Evolutionary conservation across 2,329 filamentous ascomycete genomes (phyloP).

Genomic region (Exophiala viscosa): DNA sequence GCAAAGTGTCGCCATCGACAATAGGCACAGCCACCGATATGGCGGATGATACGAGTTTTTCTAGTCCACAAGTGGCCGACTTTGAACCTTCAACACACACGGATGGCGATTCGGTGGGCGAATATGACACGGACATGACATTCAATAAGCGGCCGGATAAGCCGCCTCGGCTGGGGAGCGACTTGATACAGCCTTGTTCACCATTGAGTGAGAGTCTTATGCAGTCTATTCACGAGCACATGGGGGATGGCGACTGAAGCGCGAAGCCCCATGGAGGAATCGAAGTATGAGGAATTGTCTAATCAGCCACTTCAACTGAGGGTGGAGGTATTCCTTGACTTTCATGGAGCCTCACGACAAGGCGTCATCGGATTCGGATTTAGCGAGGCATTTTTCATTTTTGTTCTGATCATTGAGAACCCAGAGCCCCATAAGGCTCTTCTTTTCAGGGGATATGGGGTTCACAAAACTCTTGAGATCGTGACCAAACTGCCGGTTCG

Average conservation of each 20-base stretch:
- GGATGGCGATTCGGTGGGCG: background rate
- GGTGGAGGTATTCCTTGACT: too few relatives aligned
- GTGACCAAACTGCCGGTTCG: too few relatives aligned
- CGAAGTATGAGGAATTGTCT: background rate
- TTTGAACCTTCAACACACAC: constrained; percentile 4
- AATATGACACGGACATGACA: background rate
- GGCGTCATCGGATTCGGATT: too few relatives aligned
- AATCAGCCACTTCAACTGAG: background rate
- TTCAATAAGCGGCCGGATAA: constrained; percentile 6
- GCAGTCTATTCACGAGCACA: constrained; percentile 12
- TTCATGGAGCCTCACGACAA: too few relatives aligned
- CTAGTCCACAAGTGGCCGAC: constrained; percentile 12
- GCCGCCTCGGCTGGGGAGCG: constrained; percentile 25
- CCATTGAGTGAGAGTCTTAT: constrained; percentile 17
- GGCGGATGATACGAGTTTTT: constrained; percentile 15
- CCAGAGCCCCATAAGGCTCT: too few relatives aligned
- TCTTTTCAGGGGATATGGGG: too few relatives aligned
- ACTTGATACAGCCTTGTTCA: constrained; percentile 23
- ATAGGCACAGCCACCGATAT: constrained; percentile 16
- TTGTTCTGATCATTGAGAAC: too few relatives aligned
- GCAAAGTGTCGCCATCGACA: constrained; percentile 23
- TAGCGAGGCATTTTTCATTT: too few relatives aligned
- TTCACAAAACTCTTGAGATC: too few relatives aligned
- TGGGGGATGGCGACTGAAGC: background rate
- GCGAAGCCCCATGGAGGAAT: background rate